phyloP scores from a whole-genome alignment of 2,329 filamentous ascomycete genomes.

The Botrytis paeoniae region DNA sequence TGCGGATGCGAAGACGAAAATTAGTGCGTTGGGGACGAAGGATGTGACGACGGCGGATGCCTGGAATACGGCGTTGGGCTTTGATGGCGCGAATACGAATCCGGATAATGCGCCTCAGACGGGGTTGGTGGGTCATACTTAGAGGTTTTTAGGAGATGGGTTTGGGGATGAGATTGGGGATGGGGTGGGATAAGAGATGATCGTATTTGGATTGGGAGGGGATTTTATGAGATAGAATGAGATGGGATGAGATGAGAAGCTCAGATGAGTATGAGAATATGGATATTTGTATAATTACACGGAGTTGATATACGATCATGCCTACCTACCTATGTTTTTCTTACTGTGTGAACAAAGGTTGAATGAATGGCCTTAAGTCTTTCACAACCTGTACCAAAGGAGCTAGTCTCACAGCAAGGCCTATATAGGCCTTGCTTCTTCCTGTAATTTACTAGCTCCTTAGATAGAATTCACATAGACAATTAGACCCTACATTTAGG shows the following conservation, averaged over 20 bases:
- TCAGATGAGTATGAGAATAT: not conserved
- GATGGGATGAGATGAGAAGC: not conserved
- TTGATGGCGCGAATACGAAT: constrained; percentile 35
- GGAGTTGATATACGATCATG: not conserved
- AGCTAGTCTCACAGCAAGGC: no score
- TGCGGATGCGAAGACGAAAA: constrained; percentile 50
- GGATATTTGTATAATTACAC: not conserved
- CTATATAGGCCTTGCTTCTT: no score
- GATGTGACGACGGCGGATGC: constrained; percentile 49
- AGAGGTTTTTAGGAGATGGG: not conserved
- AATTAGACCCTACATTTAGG: no score
- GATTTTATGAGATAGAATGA: not conserved
- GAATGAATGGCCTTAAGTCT: no score
- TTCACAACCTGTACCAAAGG: no score
- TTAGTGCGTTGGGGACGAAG: constrained; percentile 48
- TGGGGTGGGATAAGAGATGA: not conserved
- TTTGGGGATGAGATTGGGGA: not conserved
- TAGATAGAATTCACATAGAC: no score
- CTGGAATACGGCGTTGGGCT: constrained; percentile 42
- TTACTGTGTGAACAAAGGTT: no score
- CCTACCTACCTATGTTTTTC: rapidly evolving
- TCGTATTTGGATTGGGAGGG: not conserved
- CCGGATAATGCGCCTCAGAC: constrained; percentile 35
- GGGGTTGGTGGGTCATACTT: constrained; percentile 35
- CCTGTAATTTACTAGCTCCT: no score